phyloP scores from a whole-genome alignment of 148 eudicot species.

The Cornus suecica region DNA sequence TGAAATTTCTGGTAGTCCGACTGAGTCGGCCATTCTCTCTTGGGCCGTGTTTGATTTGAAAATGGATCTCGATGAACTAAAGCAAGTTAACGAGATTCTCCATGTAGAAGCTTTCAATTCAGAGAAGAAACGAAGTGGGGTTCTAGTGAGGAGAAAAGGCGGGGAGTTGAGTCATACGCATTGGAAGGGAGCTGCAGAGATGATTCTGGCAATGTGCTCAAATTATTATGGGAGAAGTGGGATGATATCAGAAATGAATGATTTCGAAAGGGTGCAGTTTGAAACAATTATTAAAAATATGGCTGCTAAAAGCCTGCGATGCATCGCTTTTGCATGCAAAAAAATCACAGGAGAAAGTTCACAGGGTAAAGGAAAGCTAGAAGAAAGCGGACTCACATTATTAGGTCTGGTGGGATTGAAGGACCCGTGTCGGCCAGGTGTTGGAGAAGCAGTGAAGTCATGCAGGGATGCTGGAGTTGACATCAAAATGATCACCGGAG shows the following conservation, averaged over 20 bases:
- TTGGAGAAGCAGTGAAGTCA: conserved; percentile 31
- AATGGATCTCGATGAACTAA: conserved; percentile 21
- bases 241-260: conserved; percentile 14
- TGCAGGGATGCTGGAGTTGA: conserved; percentile 43
- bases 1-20: conserved; percentile 46
- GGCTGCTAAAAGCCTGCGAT: conserved; percentile 36
- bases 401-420: conserved; percentile 13
- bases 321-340: conserved; percentile 40
- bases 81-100: conserved; percentile 20
- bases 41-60: conserved; percentile 37
- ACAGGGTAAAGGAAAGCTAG: background rate
- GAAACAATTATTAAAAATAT: conserved; percentile 25
- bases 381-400: background rate
- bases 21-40: conserved; percentile 37
- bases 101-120: conserved; percentile 44
- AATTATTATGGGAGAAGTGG: conserved; percentile 30
- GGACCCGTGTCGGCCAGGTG: conserved; percentile 49
- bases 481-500: conserved; percentile 36
- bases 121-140: conserved; percentile 37
- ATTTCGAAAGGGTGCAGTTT: conserved; percentile 14
- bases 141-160: conserved; percentile 10
- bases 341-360: background rate
- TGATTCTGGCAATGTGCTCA: conserved; percentile 44
- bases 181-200: conserved; percentile 56
- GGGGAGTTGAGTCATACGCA: conserved; percentile 19